These are phyloP conservation scores for Aureobasidium mangrovei DNA, from an alignment of 2,329 filamentous ascomycete species.

Conservation along the genomic window DNA sequence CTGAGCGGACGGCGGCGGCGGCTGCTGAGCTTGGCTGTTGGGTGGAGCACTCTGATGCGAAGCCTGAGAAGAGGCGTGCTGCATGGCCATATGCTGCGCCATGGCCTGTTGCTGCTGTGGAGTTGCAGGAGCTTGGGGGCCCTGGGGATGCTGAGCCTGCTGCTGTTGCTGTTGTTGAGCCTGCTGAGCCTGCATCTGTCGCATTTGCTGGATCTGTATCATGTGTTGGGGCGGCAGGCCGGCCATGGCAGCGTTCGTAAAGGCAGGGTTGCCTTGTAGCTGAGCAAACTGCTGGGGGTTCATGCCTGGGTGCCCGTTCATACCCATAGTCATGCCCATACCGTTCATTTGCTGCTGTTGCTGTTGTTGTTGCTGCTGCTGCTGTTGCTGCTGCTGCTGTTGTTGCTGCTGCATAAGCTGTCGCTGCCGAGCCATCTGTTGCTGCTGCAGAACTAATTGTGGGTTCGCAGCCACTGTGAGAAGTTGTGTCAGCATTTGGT, in stretches of 20 bases:
- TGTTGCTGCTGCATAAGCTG: conserved; percentile 21
- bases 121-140: conserved; percentile 17
- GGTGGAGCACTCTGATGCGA: conserved; percentile 40
- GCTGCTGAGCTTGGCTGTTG: conserved; percentile 29
- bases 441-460: conserved; percentile 30
- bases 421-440: conserved; percentile 45
- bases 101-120: conserved; percentile 27
- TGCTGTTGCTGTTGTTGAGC: conserved; percentile 19
- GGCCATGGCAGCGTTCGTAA: conserved; percentile 11
- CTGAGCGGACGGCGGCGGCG: conserved; percentile 29
- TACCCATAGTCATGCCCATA: conserved; percentile 44
- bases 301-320: conserved; percentile 43
- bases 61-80: conserved; percentile 40
- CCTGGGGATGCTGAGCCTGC: conserved; percentile 15
- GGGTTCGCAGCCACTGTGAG: conserved; percentile 31
- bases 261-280: conserved; percentile 31
- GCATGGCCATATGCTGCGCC: conserved; percentile 35
- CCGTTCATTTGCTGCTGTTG: conserved; percentile 27
- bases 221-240: conserved; percentile 17
- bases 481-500: conserved; percentile 28
- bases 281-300: conserved; percentile 45
- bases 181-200: conserved; percentile 22
- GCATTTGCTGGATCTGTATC: conserved; percentile 24
- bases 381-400: conserved; percentile 33
- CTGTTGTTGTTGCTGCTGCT: conserved; percentile 27